Percentiles rank a stretch among this genome's conserved stretches.
phyloP scores from a whole-genome alignment of 352 stramenopile genomes.

The Globisporangium lucens region DNA sequence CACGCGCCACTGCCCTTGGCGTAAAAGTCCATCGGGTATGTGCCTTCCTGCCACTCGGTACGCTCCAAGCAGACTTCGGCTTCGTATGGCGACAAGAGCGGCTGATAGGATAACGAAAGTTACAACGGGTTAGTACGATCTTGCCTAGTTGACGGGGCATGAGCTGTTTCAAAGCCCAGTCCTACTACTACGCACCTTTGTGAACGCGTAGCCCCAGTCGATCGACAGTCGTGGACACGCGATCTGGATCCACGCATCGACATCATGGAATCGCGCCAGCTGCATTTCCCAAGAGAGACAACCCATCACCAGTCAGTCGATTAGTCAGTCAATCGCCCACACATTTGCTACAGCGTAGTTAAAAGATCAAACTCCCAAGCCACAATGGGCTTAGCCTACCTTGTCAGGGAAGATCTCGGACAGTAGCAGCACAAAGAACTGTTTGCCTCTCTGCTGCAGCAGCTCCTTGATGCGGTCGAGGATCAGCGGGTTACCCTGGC shows the following conservation, averaged over 20 bases:
- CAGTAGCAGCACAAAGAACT: slow-evolving; percentile 94
- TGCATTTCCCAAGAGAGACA: slow-evolving; percentile 22
- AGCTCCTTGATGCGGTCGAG: slow-evolving; percentile 91
- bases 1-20: slow-evolving; percentile 93
- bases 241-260: slow-evolving; percentile 99
- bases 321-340: not conserved
- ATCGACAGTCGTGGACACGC: slow-evolving; percentile 98
- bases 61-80: slow-evolving; percentile 94
- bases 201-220: slow-evolving; percentile 98
- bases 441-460: slow-evolving; percentile 85
- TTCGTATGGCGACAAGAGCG: slow-evolving; percentile 97
- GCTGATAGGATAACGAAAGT: slow-evolving; percentile 30
- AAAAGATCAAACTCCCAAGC: not conserved
- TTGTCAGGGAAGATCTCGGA: slow-evolving; percentile 97
- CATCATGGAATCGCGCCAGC: slow-evolving; percentile 80
- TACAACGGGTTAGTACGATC: not conserved
- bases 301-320: not conserved
- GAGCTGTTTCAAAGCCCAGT: not conserved
- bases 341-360: not conserved
- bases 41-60: slow-evolving; percentile 75
- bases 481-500: slow-evolving; percentile 97
- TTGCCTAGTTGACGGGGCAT: not conserved
- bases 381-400: slow-evolving; percentile 24
- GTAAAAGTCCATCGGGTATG: slow-evolving; percentile 99
- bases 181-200: slow-evolving; percentile 50